Evolutionary conservation across 768 basidiomycete genomes (phyloP), one percentile per base, ranked within the genome.

Genomic region (Boletus sp.): DNA sequence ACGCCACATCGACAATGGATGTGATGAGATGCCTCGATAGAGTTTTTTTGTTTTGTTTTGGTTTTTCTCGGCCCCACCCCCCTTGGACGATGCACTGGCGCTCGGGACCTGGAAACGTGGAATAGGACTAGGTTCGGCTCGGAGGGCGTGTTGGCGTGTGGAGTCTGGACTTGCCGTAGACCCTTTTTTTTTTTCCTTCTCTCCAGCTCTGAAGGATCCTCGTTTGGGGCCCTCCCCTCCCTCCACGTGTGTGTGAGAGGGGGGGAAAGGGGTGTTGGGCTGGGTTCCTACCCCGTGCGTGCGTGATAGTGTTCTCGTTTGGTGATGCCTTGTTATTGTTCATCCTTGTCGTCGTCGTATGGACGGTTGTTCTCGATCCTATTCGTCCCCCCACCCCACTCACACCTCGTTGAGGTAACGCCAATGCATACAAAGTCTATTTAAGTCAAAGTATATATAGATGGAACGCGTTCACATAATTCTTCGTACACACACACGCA

Each of bases 1-100:
- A 72, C 79, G 90, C 67, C 90, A 92, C 71, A 62, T 87, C 50
- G 88, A 91, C 75, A 88, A 90, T 61, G 88, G 88, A 47, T 88
- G 87, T 73, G 84, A 85, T 67, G 83, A 84, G 66, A 79, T 78
- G 76, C 76, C 78, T 52, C 70, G 67, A 67, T 70, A 70, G 60
- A 61, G 55, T 58, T 59, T n/a, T n/a, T n/a, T n/a, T n/a, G n/a
- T n/a, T n/a, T n/a, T n/a, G n/a, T n/a, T n/a, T n/a, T n/a, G n/a
- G n/a, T n/a, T n/a, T n/a, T n/a, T 54, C 14, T 35, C 39, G 30
- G 25, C 13, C 13, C 23, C 23, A 23, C 55, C 39, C 15, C 25
- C n/a, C 7, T 61, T 42, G 47, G 43, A n/a, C n/a, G 27, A 25
- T 54, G 45, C 42, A 7, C 51, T 51, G 19, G 48, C 32, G 45